Evolutionary conservation across 345 rosid genomes (phyloP).

Genomic region (Linum trigynum): DNA sequence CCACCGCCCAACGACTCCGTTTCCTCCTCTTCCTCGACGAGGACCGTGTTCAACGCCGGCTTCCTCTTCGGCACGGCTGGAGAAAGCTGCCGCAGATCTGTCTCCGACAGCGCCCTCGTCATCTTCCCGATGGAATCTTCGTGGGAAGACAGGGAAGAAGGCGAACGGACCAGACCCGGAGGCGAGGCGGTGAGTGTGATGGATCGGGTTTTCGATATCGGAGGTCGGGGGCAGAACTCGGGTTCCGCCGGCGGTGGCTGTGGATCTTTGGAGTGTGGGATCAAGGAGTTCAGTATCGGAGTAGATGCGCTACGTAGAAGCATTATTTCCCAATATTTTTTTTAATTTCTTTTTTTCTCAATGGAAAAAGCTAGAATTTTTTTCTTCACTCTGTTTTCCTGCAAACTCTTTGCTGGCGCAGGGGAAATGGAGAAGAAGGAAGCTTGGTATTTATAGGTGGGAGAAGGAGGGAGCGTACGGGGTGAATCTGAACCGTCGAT

Average conservation of each 20-base stretch:
- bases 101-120: constrained; percentile 48
- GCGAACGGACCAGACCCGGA: background rate
- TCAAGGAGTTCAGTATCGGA: background rate
- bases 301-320: background rate
- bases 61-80: constrained; percentile 30
- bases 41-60: too few species aligned
- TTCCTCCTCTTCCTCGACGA: constrained; percentile 20
- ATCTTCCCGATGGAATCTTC: constrained; percentile 23
- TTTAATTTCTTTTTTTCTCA: background rate
- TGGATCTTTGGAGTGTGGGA: constrained; percentile 2
- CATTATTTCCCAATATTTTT: background rate
- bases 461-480: background rate
- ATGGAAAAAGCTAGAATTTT: background rate
- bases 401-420: background rate
- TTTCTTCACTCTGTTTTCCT: too few species aligned
- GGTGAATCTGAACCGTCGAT: constrained; percentile 25
- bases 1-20: constrained; percentile 10
- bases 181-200: background rate
- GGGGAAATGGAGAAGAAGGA: background rate
- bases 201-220: background rate
- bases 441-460: constrained; percentile 10
- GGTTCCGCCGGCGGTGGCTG: background rate
- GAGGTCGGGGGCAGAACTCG: background rate
- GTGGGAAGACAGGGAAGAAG: background rate
- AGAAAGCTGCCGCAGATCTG: constrained; percentile 38